These are phyloP conservation scores for Millerozyma acaciae DNA, from an alignment of 805 yeast genomes.

Conservation along the genomic window DNA sequence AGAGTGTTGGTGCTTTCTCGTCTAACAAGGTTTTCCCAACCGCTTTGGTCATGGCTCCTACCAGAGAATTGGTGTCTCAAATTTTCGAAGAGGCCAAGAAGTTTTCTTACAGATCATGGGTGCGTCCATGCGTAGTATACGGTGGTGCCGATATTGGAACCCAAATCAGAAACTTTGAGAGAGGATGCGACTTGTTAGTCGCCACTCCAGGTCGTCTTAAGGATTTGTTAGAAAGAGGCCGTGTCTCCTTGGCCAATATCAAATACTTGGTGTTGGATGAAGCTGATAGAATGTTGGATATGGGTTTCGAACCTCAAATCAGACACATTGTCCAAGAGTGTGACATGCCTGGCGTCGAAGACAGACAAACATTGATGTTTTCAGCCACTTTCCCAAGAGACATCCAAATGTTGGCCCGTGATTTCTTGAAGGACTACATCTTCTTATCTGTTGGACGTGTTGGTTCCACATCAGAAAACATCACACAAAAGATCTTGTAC, in stretches of 20 bases:
- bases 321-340: slow-evolving; percentile 96
- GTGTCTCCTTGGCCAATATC: slow-evolving; percentile 82
- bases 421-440: slow-evolving; percentile 91
- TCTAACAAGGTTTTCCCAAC: slow-evolving; percentile 89
- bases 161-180: slow-evolving; percentile 83
- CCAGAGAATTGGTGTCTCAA: slow-evolving; percentile 98
- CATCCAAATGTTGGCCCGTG: slow-evolving; percentile 95
- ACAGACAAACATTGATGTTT: slow-evolving; percentile 97
- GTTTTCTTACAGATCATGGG: slow-evolving; percentile 98
- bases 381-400: slow-evolving; percentile 99
- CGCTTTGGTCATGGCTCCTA: slow-evolving; percentile 94
- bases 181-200: slow-evolving; percentile 93
- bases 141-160: slow-evolving; percentile 96
- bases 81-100: slow-evolving; percentile 94
- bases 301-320: slow-evolving; percentile 99
- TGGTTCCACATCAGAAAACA: slow-evolving; percentile 98
- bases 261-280: slow-evolving; percentile 94
- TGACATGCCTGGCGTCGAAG: slow-evolving; percentile 90
- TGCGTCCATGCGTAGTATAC: slow-evolving; percentile 90
- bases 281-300: slow-evolving; percentile 99
- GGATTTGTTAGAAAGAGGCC: slow-evolving; percentile 93
- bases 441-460: slow-evolving; percentile 98
- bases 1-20: slow-evolving; percentile 48
- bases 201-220: slow-evolving; percentile 99
- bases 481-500: slow-evolving; percentile 87